Evolutionary conservation across 345 rosid species (phyloP).

Genomic region (Rhodamnia rubescens): DNA sequence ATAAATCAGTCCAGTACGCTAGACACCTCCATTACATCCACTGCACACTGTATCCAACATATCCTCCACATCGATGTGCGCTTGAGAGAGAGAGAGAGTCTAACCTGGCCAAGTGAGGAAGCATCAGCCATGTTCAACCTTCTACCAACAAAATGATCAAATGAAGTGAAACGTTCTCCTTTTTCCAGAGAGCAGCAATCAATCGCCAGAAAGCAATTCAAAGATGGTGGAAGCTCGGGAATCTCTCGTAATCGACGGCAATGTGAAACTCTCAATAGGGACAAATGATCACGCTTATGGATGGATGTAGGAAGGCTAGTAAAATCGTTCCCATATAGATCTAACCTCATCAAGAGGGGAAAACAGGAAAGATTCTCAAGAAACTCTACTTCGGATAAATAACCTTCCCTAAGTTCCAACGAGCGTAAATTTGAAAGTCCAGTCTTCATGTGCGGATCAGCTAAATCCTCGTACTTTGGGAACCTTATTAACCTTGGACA

Average conservation of each 20-base stretch:
- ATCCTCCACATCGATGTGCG: neutral
- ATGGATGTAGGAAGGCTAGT: neutral
- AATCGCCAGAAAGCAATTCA: rapidly evolving
- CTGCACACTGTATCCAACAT: neutral
- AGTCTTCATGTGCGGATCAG: neutral
- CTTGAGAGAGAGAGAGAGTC: neutral
- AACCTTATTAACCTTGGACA: neutral
- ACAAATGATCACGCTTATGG: neutral
- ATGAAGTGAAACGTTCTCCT: neutral
- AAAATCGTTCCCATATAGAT: neutral
- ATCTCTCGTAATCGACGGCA: neutral
- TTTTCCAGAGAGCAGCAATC: neutral
- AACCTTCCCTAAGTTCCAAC: rapidly evolving
- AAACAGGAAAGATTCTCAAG: neutral
- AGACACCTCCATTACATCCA: neutral
- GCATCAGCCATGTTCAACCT: neutral
- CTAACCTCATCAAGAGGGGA: neutral
- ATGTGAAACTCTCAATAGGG: rapidly evolving
- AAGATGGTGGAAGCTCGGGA: neutral
- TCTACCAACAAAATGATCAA: neutral
- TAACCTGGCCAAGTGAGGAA: neutral
- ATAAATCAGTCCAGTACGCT: neutral
- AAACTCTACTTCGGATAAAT: rapidly evolving
- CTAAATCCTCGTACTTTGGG: neutral
- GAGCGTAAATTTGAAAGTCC: rapidly evolving